Evolutionary conservation across 1,139 yeast genomes (phyloP), one percentile per base, ranked within the genome.

Genomic region (Ashbya aceris): DNA sequence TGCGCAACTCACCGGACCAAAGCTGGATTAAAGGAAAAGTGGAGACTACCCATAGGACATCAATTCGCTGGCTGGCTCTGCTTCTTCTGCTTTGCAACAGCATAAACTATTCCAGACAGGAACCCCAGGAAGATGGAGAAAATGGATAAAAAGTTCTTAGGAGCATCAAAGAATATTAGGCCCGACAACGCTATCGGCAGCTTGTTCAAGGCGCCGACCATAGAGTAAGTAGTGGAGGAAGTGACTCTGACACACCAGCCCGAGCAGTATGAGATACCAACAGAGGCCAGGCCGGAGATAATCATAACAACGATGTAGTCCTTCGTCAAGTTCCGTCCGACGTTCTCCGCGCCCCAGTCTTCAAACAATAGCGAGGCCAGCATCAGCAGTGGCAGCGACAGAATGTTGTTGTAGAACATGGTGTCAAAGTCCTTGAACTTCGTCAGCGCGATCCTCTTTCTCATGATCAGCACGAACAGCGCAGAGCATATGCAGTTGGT

Each of bases 211-310:
- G 98, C 98, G 62, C 98, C 98, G 50, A 91, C 97, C 98, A 91
- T 91, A 42, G 96, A 85, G 70, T 91, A 91, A 44, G 98, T 91
- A 46, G 98, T 91, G 29, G 97, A 87, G 13, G 96, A 86, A 36
- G 98, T 93, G 51, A 89, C 97, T 71, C 98, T 85, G 49, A 91
- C 95, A 77, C 98, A 91, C 98, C 98, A 91, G 48, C 96, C 98
- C 27, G 97, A 86, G 67, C 96, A 86, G 75, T 93, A 91, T 38
- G 97, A 87, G 62, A 93, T 91, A 67, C 95, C 96, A 45, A 91
- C 94, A 29, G 97, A 83, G 35, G 95, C 83, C 53, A 84, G 75
- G 64, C 98, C 98, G 37, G 96, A 84, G 59, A 89, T 75, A 50
- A 91, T 58, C 95, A 93, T 89, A 53, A 95, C 87, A 52, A 86